Percentiles rank a stretch among this genome's conserved stretches.
Evolutionary conservation across 805 yeast species (phyloP).

Genomic region (Myxozyma vanderwaltii): DNA sequence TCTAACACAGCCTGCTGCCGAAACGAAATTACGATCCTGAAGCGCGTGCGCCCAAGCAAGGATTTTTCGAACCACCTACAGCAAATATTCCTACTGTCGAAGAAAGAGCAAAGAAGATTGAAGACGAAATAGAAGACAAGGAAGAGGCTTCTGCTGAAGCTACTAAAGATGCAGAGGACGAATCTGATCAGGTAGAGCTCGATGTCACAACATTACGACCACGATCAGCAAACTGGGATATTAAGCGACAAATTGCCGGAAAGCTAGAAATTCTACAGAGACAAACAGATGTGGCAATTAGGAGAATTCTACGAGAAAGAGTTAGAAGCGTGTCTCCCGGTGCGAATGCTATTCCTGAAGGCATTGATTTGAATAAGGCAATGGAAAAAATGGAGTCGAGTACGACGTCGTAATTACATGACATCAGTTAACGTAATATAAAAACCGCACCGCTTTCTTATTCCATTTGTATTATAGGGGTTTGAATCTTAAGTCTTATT

Average conservation of each 20-base stretch:
- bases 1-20: neutral
- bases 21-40: conserved; percentile 40
- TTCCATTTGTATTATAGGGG: neutral
- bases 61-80: conserved; percentile 38
- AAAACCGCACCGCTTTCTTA: too few species aligned
- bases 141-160: conserved; percentile 39
- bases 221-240: conserved; percentile 42
- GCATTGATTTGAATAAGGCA: conserved; percentile 28
- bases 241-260: conserved; percentile 46
- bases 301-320: conserved; percentile 46
- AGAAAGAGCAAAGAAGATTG: conserved; percentile 42
- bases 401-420: neutral
- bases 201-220: conserved; percentile 37
- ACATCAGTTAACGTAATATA: too few species aligned
- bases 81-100: conserved; percentile 34
- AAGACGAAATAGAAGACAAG: conserved; percentile 30
- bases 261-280: conserved; percentile 46
- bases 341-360: conserved; percentile 18
- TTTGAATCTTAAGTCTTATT: too few species aligned
- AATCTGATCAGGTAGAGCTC: conserved; percentile 30
- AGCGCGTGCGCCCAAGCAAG: conserved; percentile 37
- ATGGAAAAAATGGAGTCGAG: conserved; percentile 12
- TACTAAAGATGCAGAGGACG: conserved; percentile 39
- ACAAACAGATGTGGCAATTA: conserved; percentile 50
- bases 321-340: conserved; percentile 16